A percentile compares a stretch with the other conserved stretches of the same genome.
Conservation (phyloP, 2,329 filamentous ascomycete genomes). For the Aphanoascus verrucosus region DNA sequence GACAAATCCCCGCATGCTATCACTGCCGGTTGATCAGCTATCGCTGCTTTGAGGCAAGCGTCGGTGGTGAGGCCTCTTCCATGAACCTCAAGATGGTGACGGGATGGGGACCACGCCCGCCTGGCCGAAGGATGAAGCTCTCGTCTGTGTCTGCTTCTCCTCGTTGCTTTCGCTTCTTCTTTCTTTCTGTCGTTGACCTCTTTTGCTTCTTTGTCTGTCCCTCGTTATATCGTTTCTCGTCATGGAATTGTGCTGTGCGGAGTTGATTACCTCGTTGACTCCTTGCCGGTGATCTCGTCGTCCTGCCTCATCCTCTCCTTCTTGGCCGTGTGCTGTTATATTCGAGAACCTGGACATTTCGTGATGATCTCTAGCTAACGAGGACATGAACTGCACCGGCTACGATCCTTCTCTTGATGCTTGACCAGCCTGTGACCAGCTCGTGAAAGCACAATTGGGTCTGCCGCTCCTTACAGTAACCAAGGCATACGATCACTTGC, state of each 20-base stretch:
- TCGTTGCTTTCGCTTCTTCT: background rate
- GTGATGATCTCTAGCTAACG: background rate
- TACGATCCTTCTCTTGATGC: background rate
- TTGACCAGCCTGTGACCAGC: background rate
- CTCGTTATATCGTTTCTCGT: background rate
- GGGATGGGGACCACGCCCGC: too few relatives aligned
- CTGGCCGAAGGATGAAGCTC: background rate
- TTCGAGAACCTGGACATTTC: background rate
- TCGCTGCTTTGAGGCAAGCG: slow-evolving; percentile 2
- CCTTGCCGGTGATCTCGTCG: background rate
- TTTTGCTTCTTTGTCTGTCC: background rate
- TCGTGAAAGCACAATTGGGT: background rate
- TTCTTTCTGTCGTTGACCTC: background rate
- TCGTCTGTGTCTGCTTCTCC: background rate
- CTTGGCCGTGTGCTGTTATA: background rate
- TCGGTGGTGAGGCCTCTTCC: background rate
- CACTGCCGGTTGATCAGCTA: background rate
- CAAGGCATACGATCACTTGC: background rate
- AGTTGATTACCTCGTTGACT: background rate
- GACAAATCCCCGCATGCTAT: slow-evolving; percentile 2
- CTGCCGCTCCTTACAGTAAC: background rate
- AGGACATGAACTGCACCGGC: background rate
- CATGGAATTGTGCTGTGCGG: background rate
- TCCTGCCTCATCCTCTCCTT: background rate
- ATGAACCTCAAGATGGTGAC: too few relatives aligned